These are phyloP conservation scores for Madurella fahalii DNA, from an alignment of 2,329 filamentous ascomycete genomes.

Conservation along the genomic window DNA sequence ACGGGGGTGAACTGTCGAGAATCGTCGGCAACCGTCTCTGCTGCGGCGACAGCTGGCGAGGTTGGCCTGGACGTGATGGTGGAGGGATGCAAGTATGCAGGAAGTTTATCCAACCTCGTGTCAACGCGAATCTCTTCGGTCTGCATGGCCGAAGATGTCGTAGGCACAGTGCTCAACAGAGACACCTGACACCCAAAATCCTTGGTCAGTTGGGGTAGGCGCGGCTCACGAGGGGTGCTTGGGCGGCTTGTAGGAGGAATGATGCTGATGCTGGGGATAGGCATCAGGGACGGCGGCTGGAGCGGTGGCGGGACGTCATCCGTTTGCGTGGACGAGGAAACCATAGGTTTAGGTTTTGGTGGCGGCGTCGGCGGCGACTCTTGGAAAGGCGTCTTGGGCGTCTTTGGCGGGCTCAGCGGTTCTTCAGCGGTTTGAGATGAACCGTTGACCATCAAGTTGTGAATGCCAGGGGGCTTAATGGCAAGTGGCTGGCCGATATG, in stretches of 20 bases:
- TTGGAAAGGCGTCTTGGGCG: conserved; percentile 50
- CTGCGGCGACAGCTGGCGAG: conserved; percentile 43
- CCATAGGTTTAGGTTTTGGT: conserved; percentile 38
- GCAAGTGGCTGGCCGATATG: conserved; percentile 48
- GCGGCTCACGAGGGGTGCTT: conserved; percentile 68
- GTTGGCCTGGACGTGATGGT: conserved; percentile 60
- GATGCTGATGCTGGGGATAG: conserved; percentile 84
- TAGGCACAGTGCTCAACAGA: conserved; percentile 47
- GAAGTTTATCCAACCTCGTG: conserved; percentile 68
- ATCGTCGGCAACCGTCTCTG: conserved; percentile 32
- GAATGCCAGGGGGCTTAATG: conserved; percentile 42
- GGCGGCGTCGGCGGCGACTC: conserved; percentile 37
- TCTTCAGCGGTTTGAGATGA: conserved; percentile 60
- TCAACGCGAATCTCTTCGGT: conserved; percentile 90
- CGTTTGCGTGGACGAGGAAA: conserved; percentile 61
- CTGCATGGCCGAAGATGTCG: conserved; percentile 60
- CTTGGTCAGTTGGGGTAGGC: conserved; percentile 76
- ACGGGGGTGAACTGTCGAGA: conserved; percentile 47
- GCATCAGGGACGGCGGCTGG: conserved; percentile 32
- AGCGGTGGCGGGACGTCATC: conserved; percentile 39
- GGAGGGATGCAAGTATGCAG: conserved; percentile 74
- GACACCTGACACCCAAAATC: conserved; percentile 78
- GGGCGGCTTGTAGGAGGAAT: conserved; percentile 83
- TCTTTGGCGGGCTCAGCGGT: conserved; percentile 62
- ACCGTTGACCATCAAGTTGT: conserved; percentile 58